Base-by-base conservation (phyloP, 768 basidiomycete genomes). In the Tricholoma saponaceum region DNA sequence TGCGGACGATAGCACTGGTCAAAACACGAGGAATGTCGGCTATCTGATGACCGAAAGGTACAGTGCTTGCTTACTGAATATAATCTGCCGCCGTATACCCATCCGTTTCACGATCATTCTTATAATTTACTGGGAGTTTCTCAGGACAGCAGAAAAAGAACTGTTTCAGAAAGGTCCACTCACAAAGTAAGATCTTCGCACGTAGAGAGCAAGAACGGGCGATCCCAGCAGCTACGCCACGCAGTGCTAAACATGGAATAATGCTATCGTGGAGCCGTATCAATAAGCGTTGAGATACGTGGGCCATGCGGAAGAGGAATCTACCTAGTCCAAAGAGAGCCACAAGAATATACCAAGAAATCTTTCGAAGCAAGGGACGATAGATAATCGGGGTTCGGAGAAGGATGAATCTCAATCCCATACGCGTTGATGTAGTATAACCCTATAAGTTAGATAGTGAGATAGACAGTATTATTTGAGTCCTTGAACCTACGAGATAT, bases 251-350 rank as follows among this genome's bases (percentile, higher is more conserved):
- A 70, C 95, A 96, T 0, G 95, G 95, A n/a, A 95, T 86, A 58
- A 97, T 90, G 63, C 61, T 58, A 23, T 52, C 4, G 16, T 28
- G 23, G n/a, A 20, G 44, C 54, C 26, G 30, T 41, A 54, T 37
- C 33, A 16, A 55, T 52, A 57, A 26, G 12, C 20, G 16, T 16
- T 35, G 26, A 9, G 28, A 20, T 44, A 30, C 46, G 23, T 18
- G 39, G 18, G 13, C 32, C 32, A 44, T 46, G 20, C 28, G 44
- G 39, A 10, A 22, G 43, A 26, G 7, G 47, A 50, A 43, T 77
- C 51, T 54, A 87, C 92, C 90, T 93, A 13, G 95, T 98, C 92
- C 92, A 98, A 7, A 98, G 75, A 1, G 94, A 96, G 5, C 95
- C 95, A 67, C 94, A 95, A 3, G 92, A 95, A 69, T 96, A 97